These are phyloP conservation scores for Crithidia thermophila DNA, from an alignment of 208 protist genomes.

Conservation along the genomic window DNA sequence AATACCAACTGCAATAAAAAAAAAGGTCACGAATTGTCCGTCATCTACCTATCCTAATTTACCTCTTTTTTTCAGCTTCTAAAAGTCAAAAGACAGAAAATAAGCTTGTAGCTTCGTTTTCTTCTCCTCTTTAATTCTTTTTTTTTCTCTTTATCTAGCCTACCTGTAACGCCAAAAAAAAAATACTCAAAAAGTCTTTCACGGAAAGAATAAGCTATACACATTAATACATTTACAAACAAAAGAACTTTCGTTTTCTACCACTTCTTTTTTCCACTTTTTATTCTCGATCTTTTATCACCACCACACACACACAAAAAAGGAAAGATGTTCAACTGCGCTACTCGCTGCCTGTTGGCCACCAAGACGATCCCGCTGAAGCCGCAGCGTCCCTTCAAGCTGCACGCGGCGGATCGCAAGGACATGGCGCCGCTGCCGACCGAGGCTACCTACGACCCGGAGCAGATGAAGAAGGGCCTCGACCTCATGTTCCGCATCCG, in stretches of 20 bases:
- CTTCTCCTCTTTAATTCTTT: background rate
- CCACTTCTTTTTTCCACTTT: background rate
- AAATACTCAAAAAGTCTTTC: too few species aligned
- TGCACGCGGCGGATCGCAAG: conserved; percentile 66
- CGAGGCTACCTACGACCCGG: conserved; percentile 72
- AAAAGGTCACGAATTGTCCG: too few species aligned
- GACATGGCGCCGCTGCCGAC: conserved; percentile 77
- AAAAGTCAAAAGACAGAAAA: too few species aligned
- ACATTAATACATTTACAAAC: conserved; percentile 3
- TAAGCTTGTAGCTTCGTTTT: background rate
- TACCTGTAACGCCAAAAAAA: too few species aligned
- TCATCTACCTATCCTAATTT: background rate
- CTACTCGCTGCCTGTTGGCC: conserved; percentile 61
- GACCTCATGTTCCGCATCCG: conserved; percentile 93
- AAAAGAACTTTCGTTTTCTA: conserved; percentile 6
- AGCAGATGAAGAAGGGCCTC: conserved; percentile 78
- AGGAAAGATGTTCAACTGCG: conserved; percentile 82
- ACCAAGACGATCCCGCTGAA: conserved; percentile 76
- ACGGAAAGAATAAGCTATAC: too few species aligned
- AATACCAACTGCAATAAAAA: too few species aligned
- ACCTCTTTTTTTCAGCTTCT: background rate
- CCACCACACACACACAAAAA: too few species aligned
- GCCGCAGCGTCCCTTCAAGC: conserved; percentile 74
- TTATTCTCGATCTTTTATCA: conserved; percentile 1
- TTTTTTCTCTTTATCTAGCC: background rate